Conservation (phyloP, 176 grass and related monocot species). For the Zoysia japonica region DNA sequence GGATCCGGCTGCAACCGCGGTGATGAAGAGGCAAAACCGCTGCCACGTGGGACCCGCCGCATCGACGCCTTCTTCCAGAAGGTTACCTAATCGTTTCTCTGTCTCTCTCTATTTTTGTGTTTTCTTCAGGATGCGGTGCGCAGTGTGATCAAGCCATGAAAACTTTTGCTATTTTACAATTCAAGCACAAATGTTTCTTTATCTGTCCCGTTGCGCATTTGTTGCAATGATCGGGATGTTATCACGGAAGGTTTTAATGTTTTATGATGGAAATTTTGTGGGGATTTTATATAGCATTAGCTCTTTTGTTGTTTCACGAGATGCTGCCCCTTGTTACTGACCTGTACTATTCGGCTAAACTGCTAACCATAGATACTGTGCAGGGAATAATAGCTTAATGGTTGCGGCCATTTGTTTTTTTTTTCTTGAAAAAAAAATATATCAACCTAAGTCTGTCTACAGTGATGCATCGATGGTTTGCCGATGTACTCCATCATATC, state of each 20-base stretch:
- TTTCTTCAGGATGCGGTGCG: background rate
- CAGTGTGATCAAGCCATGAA: slow-evolving; percentile 35
- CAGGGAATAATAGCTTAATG: background rate
- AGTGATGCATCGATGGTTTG: background rate
- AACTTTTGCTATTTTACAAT: background rate
- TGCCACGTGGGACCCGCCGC: slow-evolving; percentile 73
- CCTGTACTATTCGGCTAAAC: background rate
- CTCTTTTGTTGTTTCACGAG: slow-evolving; percentile 2
- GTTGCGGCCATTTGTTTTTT: background rate
- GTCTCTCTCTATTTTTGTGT: background rate
- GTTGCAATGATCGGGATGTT: background rate
- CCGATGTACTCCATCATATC: background rate
- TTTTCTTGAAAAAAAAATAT: background rate
- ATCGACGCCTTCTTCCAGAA: slow-evolving; percentile 88
- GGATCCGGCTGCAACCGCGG: background rate
- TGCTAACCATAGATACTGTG: background rate
- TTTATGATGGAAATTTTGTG: slow-evolving; percentile 1
- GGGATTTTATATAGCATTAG: background rate
- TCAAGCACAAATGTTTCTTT: background rate
- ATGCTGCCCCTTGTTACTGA: background rate
- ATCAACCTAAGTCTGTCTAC: background rate
- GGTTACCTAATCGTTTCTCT: slow-evolving; percentile 27
- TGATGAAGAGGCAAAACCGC: slow-evolving; percentile 33
- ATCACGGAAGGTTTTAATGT: background rate
- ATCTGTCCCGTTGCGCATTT: background rate